Evolutionary conservation across 371 early-diverging fungal genomes (phyloP), one percentile per base, ranked within the genome.

Genomic region (Mucor velutinosus): DNA sequence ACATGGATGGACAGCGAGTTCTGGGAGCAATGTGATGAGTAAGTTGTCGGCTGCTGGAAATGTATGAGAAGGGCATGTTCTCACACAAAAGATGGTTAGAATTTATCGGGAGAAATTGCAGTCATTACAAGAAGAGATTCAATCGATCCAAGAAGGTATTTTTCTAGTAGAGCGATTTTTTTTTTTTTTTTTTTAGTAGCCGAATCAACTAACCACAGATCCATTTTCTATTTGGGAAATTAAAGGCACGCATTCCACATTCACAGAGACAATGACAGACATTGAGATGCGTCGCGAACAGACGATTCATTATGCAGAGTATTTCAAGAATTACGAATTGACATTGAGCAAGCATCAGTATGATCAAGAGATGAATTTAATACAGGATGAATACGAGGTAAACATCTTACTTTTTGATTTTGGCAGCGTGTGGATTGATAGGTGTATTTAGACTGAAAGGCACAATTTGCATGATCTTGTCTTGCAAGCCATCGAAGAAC

Each of bases 11-110:
- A 76, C 53, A 70, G 58, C 49, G 76, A 76, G 58, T 76, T 76
- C 35, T 67, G 67, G 66, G 73, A 76, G 51, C 74, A 73, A 59
- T 73, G 71, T 53, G 76, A 76, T 29, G 71, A 76, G 76, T 76
- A 70, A 63, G 27, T 58, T 30, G 33, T 12, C 0, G 25, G 3
- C 12, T 25, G 27, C 5, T 14, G 4, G 4, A 1, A 7, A 33
- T 4, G 1, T 12, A 35, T 1, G 12, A 1, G 37, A 35, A 35
- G 7, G 12, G 1, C 1, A 1, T 3, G 1, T 35, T 35, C 37
- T 35, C 37, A 35, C 37, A 3, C 37, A 7, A 7, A 33, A 35
- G 12, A 12, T 29, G 6, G 15, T 10, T 66, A 76, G 76, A 29
- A 63, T 76, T 43, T 76, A 70, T 62, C 66, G 70, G 39, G 70